phyloP scores from a whole-genome alignment of 2,329 filamentous ascomycete species.

The Paecilomyces sp. region DNA sequence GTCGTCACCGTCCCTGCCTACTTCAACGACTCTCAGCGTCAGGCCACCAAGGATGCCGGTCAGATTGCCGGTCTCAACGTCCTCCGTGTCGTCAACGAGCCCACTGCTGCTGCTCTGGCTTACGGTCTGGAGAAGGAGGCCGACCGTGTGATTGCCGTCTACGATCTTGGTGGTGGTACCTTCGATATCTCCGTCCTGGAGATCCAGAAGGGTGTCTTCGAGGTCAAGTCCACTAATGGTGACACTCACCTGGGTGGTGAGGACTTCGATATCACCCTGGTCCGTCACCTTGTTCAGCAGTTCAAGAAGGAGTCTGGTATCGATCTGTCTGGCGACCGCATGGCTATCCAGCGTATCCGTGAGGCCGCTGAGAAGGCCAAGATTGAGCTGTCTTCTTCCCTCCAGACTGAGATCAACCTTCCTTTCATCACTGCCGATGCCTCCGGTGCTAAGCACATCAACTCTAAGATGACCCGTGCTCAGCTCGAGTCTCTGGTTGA shows the following conservation, averaged over 20 bases:
- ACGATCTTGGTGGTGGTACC: constrained; percentile 96
- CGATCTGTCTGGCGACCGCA: constrained; percentile 84
- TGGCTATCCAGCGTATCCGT: constrained; percentile 98
- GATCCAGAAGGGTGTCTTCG: constrained; percentile 96
- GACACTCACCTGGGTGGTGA: constrained; percentile 98
- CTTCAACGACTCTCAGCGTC: constrained; percentile 98
- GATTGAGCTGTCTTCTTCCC: constrained; percentile 93
- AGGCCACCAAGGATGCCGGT: constrained; percentile 96
- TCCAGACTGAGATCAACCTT: constrained; percentile 96
- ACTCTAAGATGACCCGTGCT: constrained; percentile 83
- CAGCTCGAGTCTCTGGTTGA: constrained; percentile 93
- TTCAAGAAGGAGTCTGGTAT: constrained; percentile 96
- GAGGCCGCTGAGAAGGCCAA: constrained; percentile 99
- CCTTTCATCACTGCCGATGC: constrained; percentile 97
- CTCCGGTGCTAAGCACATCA: constrained; percentile 96
- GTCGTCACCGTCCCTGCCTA: constrained; percentile 96
- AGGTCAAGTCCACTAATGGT: constrained; percentile 99
- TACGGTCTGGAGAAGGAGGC: constrained; percentile 95
- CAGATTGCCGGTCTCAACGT: constrained; percentile 95
- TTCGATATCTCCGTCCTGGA: constrained; percentile 98
- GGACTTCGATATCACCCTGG: constrained; percentile 92
- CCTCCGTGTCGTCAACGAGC: constrained; percentile 96
- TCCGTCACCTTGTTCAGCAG: constrained; percentile 85
- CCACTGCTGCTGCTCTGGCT: constrained; percentile 88
- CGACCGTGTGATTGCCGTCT: constrained; percentile 86